Evolutionary conservation across 768 basidiomycete genomes (phyloP), one percentile per base, ranked within the genome.

Genomic region (Leccinum truebloodii): DNA sequence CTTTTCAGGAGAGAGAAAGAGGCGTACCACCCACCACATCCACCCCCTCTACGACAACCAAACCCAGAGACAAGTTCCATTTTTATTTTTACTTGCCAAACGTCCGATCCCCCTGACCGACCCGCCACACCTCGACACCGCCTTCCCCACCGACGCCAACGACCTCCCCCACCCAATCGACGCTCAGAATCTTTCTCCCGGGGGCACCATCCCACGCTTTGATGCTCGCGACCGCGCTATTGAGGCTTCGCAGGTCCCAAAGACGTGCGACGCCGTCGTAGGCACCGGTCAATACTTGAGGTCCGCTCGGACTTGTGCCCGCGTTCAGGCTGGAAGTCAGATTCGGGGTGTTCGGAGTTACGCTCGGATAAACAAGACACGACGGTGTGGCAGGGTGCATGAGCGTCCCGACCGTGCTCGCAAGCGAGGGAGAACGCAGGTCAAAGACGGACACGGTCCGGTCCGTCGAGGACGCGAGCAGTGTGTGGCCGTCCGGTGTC

Each of bases 261-360:
- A 94, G 69, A 5, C 90, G 79, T 0, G 87, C 89, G 2, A 86
- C 75, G 12, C 92, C 90, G 59, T 94, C 92, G 68, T 94, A 92
- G 0, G 86, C 82, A 5, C 90, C 92, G 0, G 83, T 90, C 20
- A 87, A 76, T 10, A 90, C 76, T 67, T 89, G 89, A 32, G 86
- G 70, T 20, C 70, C 63, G 3, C 32, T 37, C 16, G 28, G 2
- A 1, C 1, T 26, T 30, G 34, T 41, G 2, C 32, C 3, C 26
- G 8, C 7, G 7, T 22, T 35, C 1, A 6, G 66, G 9, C 57
- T 52, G 6, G 70, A 60, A 41, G 32, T 6, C 26, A 14, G 2
- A 4, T 35, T 30, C 5, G 16, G 30, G 18, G 44, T 18, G 6
- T 20, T 48, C 10, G 46, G 10, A 1, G 28, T 6, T 0, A 30